Conservation (phyloP, 305 asterid genomes). For the Fraxinus baroniana region DNA sequence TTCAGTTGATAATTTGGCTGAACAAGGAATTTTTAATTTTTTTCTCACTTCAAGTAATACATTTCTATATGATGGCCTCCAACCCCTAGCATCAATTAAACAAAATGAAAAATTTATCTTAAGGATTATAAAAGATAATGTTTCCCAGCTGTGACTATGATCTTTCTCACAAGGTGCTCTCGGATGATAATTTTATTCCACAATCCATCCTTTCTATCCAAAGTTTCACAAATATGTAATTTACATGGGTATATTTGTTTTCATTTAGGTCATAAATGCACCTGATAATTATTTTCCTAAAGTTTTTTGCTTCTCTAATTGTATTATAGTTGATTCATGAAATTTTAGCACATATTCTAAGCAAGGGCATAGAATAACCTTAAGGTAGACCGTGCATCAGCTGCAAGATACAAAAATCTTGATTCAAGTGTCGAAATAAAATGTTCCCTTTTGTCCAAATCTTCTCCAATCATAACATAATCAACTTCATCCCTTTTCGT, state of each 20-base stretch:
- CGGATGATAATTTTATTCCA: not conserved
- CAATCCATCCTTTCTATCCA: not conserved
- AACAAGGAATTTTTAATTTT: constrained; percentile 68
- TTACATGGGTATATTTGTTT: not conserved
- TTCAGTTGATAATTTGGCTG: constrained; percentile 74
- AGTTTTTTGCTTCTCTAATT: not conserved
- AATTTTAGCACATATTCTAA: constrained; percentile 7
- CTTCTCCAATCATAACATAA: constrained; percentile 67
- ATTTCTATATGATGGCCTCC: constrained; percentile 88
- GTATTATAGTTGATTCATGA: constrained; percentile 2
- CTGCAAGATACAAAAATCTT: constrained; percentile 90
- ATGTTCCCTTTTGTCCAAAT: constrained; percentile 72
- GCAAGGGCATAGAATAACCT: constrained; percentile 49
- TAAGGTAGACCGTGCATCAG: constrained; percentile 94
- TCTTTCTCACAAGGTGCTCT: not conserved
- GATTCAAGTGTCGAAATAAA: constrained; percentile 79
- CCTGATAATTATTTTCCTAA: not conserved
- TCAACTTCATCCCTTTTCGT: constrained; percentile 59
- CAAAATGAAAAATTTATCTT: constrained; percentile 17
- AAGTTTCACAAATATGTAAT: not conserved
- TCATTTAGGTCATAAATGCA: not conserved
- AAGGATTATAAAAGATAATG: not conserved
- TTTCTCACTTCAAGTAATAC: constrained; percentile 82
- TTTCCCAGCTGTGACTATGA: constrained; percentile 6
- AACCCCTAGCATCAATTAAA: constrained; percentile 59